Evolutionary conservation across 2,329 filamentous ascomycete genomes (phyloP), one percentile per base, ranked within the genome.

Genomic region (Epichloe hybrida): DNA sequence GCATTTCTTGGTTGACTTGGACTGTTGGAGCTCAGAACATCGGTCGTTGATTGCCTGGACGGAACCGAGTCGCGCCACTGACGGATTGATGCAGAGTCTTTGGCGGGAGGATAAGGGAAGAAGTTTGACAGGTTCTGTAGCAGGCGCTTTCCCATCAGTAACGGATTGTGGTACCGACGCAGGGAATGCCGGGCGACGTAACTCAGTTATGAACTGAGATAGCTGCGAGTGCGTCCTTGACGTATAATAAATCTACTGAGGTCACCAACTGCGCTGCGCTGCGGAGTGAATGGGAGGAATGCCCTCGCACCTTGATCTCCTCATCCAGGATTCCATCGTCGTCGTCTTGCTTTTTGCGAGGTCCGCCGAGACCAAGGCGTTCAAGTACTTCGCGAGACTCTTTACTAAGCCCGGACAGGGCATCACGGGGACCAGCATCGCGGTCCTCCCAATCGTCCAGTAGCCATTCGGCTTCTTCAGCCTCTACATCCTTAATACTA

Each of bases 211-310:
- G 65, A 96, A 95, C 62, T 96, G 90, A 1, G 85, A 84, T 13
- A 96, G 69, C 61, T 96, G 90, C 3, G 90, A 96, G 65, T 96
- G 90, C 1, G 90, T 96, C 62, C 90, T 79, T 7, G 90, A 96
- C 51, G 89, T 93, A 68, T 91, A 95, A 66, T 87, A 95, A 48
- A 96, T 86, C 73, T 81, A 64, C 47, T 37, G 8, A 44, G 38
- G 67, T 64, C 69, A 62, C 61, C 42, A 44, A 21, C n/a, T 17
- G 21, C 5, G n/a, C 62, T 50, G 43, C 41, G 48, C 41, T 21
- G 35, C 45, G 37, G 49, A 45, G 49, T 46, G 48, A 4, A 49
- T n/a, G 50, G 31, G 44, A 42, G 21, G 20, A 45, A 49, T 45
- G 45, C 43, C 48, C 48, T 56, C 62, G 59, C 59, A 80, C 78